Evolutionary conservation across 2,329 filamentous ascomycete genomes (phyloP).

Genomic region (Fusarium coffeatum): DNA sequence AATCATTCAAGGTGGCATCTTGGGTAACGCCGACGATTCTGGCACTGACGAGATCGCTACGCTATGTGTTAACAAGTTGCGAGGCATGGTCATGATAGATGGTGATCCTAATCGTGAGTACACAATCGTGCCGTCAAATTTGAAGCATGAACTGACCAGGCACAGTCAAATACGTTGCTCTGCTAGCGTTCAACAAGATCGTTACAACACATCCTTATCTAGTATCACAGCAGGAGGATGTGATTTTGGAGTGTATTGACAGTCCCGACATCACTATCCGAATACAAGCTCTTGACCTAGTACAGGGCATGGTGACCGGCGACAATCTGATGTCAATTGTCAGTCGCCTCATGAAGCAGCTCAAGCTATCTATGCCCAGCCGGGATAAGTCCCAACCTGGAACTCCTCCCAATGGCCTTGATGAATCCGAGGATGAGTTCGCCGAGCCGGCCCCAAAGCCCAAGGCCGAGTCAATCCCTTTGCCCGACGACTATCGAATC

Average conservation of each 20-base stretch:
- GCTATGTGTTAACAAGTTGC: slow-evolving; percentile 90
- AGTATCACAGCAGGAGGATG: slow-evolving; percentile 92
- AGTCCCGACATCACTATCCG: slow-evolving; percentile 96
- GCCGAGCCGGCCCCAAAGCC: slow-evolving; percentile 49
- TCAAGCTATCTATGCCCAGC: slow-evolving; percentile 72
- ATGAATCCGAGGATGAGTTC: slow-evolving; percentile 64
- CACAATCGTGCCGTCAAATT: too few species aligned
- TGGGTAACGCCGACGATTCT: slow-evolving; percentile 82
- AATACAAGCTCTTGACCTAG: slow-evolving; percentile 89
- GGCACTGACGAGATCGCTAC: slow-evolving; percentile 93
- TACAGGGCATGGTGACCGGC: slow-evolving; percentile 90
- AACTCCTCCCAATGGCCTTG: slow-evolving; percentile 59
- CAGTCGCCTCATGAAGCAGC: slow-evolving; percentile 86
- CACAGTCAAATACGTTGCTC: slow-evolving; percentile 93
- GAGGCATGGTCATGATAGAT: slow-evolving; percentile 93
- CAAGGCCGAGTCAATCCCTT: slow-evolving; percentile 61
- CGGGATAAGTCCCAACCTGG: slow-evolving; percentile 58
- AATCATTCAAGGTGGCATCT: slow-evolving; percentile 94
- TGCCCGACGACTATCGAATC: slow-evolving; percentile 87
- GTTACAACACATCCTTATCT: slow-evolving; percentile 88
- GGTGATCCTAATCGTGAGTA: slow-evolving; percentile 89
- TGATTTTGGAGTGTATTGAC: slow-evolving; percentile 95
- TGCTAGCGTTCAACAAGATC: slow-evolving; percentile 96
- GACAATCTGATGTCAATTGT: slow-evolving; percentile 89
- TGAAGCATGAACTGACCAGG: slow-evolving; percentile 25